phyloP scores from a whole-genome alignment of 2,329 filamentous ascomycete genomes.

The Didymella glomerata region DNA sequence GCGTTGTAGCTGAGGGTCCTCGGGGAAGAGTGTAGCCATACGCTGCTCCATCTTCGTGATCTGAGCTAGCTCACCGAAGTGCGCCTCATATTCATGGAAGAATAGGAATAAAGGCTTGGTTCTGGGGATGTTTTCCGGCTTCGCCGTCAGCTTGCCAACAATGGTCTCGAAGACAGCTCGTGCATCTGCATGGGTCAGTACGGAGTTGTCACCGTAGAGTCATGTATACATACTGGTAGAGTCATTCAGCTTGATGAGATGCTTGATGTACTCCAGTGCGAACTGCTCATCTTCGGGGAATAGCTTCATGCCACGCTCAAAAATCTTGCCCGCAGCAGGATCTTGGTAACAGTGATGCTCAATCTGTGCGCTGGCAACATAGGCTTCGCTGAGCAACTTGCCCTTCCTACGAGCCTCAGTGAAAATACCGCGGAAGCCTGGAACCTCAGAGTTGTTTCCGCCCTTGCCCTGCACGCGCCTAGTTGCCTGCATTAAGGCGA shows the following conservation, averaged over 20 bases:
- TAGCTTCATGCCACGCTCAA: constrained; percentile 89
- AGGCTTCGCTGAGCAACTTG: constrained; percentile 91
- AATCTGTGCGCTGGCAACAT: constrained; percentile 89
- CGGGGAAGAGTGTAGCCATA: constrained; percentile 92
- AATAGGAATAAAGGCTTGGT: constrained; percentile 87
- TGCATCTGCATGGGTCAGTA: constrained; percentile 69
- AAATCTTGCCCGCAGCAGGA: constrained; percentile 89
- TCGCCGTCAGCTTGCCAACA: constrained; percentile 80
- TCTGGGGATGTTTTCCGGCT: constrained; percentile 75
- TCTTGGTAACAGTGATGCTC: constrained; percentile 98
- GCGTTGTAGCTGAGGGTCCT: constrained; percentile 77
- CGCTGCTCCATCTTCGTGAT: constrained; percentile 89
- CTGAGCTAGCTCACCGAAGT: constrained; percentile 90
- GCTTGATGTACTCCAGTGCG: constrained; percentile 94
- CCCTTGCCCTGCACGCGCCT: constrained; percentile 88
- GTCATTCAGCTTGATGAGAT: constrained; percentile 90
- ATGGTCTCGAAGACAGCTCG: constrained; percentile 96
- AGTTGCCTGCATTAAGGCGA: constrained; percentile 91
- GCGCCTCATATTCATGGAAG: constrained; percentile 94
- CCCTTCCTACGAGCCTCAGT: constrained; percentile 86
- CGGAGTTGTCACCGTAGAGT: background rate
- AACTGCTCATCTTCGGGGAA: constrained; percentile 95
- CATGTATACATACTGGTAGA: constrained; percentile 76
- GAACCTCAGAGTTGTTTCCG: constrained; percentile 65
- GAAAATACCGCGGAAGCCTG: constrained; percentile 86